Conservation (phyloP, 441 rosid genomes). For the Pelargonium cotyledonis region DNA sequence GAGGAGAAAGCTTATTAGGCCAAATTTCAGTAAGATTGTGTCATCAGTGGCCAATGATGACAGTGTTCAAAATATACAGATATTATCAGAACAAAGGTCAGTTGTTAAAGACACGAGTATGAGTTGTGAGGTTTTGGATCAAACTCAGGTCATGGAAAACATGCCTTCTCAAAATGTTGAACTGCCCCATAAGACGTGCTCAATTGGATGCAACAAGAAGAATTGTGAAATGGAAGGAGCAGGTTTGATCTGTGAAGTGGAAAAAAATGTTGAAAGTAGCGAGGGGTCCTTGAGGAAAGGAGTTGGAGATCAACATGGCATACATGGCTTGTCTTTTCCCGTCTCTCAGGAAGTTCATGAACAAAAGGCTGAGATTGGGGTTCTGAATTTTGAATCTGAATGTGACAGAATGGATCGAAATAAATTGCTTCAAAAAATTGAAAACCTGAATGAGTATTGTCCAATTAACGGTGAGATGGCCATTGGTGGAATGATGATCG, state of each 20-base stretch:
- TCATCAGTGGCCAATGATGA: slow-evolving; percentile 10
- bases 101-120: slow-evolving; percentile 4
- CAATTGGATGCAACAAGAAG: slow-evolving; percentile 10
- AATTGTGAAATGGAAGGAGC: slow-evolving; percentile 6
- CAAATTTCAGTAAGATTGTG: slow-evolving; percentile 32
- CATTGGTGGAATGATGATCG: neutral
- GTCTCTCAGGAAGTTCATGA: neutral
- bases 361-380: slow-evolving; percentile 2
- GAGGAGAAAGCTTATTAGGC: slow-evolving; percentile 55
- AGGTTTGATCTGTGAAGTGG: slow-evolving; percentile 12
- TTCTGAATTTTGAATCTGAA: neutral
- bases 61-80: neutral
- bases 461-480: neutral
- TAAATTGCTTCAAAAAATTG: neutral
- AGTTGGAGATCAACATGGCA: slow-evolving; percentile 18
- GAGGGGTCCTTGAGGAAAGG: slow-evolving; percentile 2
- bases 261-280: slow-evolving; percentile 1
- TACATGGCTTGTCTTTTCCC: slow-evolving; percentile 3
- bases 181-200: slow-evolving; percentile 3
- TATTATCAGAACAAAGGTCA: slow-evolving; percentile 8
- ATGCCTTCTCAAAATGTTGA: neutral
- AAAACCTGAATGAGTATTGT: neutral
- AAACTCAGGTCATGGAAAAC: slow-evolving; percentile 3
- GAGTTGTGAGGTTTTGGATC: slow-evolving; percentile 7
- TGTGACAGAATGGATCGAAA: neutral